Conservation (phyloP, 2,329 filamentous ascomycete species). For the Fusarium veterinarium region DNA sequence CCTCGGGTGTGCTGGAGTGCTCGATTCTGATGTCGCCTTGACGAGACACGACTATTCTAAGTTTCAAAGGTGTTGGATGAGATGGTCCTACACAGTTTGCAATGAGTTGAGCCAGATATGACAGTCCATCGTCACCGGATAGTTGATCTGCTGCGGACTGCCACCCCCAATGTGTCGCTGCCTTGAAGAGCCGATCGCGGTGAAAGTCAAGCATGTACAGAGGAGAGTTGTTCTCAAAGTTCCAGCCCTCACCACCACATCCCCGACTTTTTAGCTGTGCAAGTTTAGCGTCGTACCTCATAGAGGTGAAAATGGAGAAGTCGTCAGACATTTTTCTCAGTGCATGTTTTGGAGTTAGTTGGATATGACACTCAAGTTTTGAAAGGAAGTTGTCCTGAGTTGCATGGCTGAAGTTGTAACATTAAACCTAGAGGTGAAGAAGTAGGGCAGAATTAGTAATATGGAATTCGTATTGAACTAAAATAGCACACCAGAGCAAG, state of each 20-base stretch:
- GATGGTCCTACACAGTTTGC: slow-evolving; percentile 52
- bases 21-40: slow-evolving; percentile 61
- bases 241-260: slow-evolving; percentile 61
- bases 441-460: not conserved
- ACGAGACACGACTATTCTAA: slow-evolving; percentile 67
- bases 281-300: slow-evolving; percentile 76
- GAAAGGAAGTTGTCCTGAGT: not conserved
- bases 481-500: not conserved
- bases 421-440: not conserved
- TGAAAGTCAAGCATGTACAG: slow-evolving; percentile 87
- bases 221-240: slow-evolving; percentile 64
- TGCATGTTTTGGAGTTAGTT: not conserved
- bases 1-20: slow-evolving; percentile 49
- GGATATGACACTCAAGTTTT: not conserved
- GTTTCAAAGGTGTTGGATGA: slow-evolving; percentile 55
- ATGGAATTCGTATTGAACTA: not conserved
- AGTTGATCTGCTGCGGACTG: slow-evolving; percentile 57
- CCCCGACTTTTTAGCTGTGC: slow-evolving; percentile 54
- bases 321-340: slow-evolving; percentile 50
- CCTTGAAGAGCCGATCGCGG: slow-evolving; percentile 78
- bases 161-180: slow-evolving; percentile 69
- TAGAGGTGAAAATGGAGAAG: slow-evolving; percentile 76
- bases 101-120: slow-evolving; percentile 48
- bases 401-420: not conserved
- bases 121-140: slow-evolving; percentile 59